Percentiles rank a stretch among this genome's conserved stretches.
phyloP scores from a whole-genome alignment of 805 yeast genomes.

The Yarrowia phangngaensis region DNA sequence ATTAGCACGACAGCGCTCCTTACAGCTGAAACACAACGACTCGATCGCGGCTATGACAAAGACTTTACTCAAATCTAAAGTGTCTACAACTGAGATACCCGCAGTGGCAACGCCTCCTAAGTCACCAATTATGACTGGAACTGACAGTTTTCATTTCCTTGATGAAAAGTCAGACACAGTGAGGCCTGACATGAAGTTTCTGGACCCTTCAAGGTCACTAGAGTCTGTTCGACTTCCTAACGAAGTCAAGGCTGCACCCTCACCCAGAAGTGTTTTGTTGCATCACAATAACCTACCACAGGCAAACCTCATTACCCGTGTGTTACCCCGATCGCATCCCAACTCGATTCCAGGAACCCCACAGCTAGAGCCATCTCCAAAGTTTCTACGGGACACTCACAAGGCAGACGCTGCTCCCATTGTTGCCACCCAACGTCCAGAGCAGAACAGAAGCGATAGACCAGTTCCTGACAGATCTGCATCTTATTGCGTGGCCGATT shows the following conservation, averaged over 20 bases:
- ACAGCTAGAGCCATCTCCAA: slow-evolving; percentile 19
- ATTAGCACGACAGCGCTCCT: slow-evolving; percentile 13
- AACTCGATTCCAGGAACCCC: slow-evolving; percentile 12
- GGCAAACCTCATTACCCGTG: background rate
- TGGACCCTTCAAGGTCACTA: slow-evolving; percentile 1
- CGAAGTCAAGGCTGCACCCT: slow-evolving; percentile 7
- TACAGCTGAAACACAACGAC: slow-evolving; percentile 19
- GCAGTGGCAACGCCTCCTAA: slow-evolving; percentile 13
- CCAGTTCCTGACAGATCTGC: background rate
- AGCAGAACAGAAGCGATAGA: background rate
- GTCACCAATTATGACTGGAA: slow-evolving; percentile 3
- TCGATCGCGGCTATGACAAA: slow-evolving; percentile 2
- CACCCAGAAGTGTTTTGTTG: slow-evolving; percentile 13
- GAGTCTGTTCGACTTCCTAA: slow-evolving; percentile 10
- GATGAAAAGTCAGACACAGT: too few species aligned
- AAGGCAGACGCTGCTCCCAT: slow-evolving; percentile 12
- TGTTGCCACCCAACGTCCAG: slow-evolving; percentile 14
- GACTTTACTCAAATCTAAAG: slow-evolving; percentile 1
- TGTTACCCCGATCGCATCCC: slow-evolving; percentile 20
- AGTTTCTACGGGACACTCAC: slow-evolving; percentile 16
- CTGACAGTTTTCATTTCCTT: slow-evolving; percentile 4
- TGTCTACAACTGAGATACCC: background rate
- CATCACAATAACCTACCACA: slow-evolving; percentile 13
- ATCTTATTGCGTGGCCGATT: slow-evolving; percentile 6
- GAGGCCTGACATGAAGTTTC: background rate